Evolutionary conservation across 2,329 filamentous ascomycete species (phyloP).

Genomic region (Ceratocystis variospora): DNA sequence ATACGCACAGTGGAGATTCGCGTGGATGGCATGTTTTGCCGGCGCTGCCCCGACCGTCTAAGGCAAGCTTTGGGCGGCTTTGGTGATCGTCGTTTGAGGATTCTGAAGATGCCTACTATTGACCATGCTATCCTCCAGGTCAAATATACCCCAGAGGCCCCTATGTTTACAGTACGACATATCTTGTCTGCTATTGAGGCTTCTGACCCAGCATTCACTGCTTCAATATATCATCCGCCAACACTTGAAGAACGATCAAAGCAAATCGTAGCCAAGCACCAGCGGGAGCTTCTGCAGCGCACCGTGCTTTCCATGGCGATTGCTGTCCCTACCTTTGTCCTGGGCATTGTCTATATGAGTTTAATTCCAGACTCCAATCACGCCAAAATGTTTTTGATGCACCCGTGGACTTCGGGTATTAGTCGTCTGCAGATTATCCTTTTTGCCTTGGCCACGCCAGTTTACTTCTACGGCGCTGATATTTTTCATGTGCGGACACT

Average conservation of each 20-base stretch:
- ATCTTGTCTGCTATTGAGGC: conserved; percentile 56
- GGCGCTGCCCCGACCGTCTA: conserved; percentile 52
- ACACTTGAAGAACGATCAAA: conserved; percentile 72
- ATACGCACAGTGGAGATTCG: conserved; percentile 48
- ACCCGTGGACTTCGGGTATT: conserved; percentile 56
- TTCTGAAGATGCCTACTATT: conserved; percentile 43
- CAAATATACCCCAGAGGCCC: conserved; percentile 53
- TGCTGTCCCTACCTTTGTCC: conserved; percentile 69
- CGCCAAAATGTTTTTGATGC: conserved; percentile 52
- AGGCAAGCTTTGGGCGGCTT: conserved; percentile 40
- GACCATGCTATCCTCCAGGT: conserved; percentile 55
- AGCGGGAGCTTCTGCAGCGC: conserved; percentile 53
- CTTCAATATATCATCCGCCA: conserved; percentile 63
- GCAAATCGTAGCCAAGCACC: conserved; percentile 56
- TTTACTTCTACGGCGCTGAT: conserved; percentile 78
- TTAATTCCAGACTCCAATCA: conserved; percentile 49
- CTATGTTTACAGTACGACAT: conserved; percentile 58
- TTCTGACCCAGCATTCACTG: conserved; percentile 50
- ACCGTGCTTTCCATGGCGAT: conserved; percentile 53
- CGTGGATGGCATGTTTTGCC: conserved; percentile 62
- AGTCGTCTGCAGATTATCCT: conserved; percentile 66
- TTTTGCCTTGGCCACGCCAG: conserved; percentile 67
- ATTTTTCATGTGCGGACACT: conserved; percentile 67
- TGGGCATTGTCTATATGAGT: conserved; percentile 86
- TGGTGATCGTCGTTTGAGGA: conserved; percentile 32